These are phyloP conservation scores for Pythium scleroteichum DNA, from an alignment of 352 stramenopile genomes.

Conservation along the genomic window DNA sequence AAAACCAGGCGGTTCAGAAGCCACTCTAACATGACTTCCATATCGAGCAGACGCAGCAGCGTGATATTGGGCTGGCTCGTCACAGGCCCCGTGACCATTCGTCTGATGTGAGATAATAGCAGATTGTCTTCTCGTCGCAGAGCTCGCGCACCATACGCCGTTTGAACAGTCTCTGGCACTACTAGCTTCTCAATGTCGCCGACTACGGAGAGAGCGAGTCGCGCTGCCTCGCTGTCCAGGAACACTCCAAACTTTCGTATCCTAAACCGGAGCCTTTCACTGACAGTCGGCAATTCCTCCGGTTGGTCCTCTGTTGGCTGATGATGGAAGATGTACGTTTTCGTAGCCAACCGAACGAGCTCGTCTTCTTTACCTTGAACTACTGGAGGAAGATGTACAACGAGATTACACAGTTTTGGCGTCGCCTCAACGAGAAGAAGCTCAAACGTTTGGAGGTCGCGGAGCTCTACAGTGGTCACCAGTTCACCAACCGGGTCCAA, in stretches of 20 bases:
- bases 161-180: neutral
- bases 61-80: neutral
- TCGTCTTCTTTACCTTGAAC: neutral
- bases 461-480: slow-evolving; percentile 22
- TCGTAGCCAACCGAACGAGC: slow-evolving; percentile 28
- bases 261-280: slow-evolving; percentile 26
- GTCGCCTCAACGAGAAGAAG: slow-evolving; percentile 29
- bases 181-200: neutral
- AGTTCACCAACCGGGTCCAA: slow-evolving; percentile 9
- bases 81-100: neutral
- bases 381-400: slow-evolving; percentile 2
- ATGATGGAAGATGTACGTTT: slow-evolving; percentile 44
- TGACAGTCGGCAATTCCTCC: slow-evolving; percentile 3
- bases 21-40: slow-evolving; percentile 13
- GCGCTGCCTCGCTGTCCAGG: neutral
- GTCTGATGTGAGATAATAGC: neutral
- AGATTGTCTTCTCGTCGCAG: neutral
- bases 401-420: slow-evolving; percentile 21
- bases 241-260: slow-evolving; percentile 11
- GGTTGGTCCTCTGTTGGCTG: neutral
- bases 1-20: slow-evolving; percentile 14
- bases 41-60: slow-evolving; percentile 7
- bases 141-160: neutral
- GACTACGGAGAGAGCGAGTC: neutral
- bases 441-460: slow-evolving; percentile 14